Base-by-base conservation (phyloP, 495 filamentous ascomycete genomes). In the Penicillium arizonense region DNA sequence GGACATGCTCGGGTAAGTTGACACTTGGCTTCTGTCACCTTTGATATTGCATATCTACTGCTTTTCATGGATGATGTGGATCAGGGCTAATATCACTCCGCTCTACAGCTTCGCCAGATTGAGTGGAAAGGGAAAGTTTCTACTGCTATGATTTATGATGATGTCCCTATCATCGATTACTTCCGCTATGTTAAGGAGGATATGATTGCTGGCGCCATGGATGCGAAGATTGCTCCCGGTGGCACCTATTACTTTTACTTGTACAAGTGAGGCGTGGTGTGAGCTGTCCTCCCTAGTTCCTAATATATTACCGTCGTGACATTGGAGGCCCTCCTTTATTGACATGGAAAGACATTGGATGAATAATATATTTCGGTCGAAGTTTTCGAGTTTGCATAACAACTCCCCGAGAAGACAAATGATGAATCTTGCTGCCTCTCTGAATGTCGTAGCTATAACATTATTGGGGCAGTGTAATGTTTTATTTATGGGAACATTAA, bases 131-230 rank as follows among this genome's bases (percentile, higher is more conserved):
- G 59, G 9, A 41, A 40, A 14, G 1, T 60, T 3, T 62, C 61
- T 5, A 59, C 59, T 13, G 55, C 61, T 5, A 67, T 71, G 64
- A 53, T 69, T 21, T 68, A 69, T 41, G 62, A 65, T 46, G 53
- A 61, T 10, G 44, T 51, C 9, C 64, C 66, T 2, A 65, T 71
- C 38, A 62, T 67, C 41, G 68, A 71, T 32, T 58, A 64, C 32
- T 68, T 71, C 47, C 50, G 63, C 33, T 61, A 58, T 28, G 65
- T 71, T 11, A 52, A 39, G 24, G 56, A 62, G 18, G 45, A 62
- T 16, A 24, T 65, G 34, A 40, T 71, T 21, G 50, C 57, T 11
- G 67, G 61, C 6, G 67, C 67, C 3, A 71, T 71, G 67, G 67
- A 67, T 53, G 56, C 55, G 5, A 63, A 63, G 43, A 47, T 26